Conservation (phyloP, 1,139 yeast species). For the Sugiyamaella xylanicola region DNA sequence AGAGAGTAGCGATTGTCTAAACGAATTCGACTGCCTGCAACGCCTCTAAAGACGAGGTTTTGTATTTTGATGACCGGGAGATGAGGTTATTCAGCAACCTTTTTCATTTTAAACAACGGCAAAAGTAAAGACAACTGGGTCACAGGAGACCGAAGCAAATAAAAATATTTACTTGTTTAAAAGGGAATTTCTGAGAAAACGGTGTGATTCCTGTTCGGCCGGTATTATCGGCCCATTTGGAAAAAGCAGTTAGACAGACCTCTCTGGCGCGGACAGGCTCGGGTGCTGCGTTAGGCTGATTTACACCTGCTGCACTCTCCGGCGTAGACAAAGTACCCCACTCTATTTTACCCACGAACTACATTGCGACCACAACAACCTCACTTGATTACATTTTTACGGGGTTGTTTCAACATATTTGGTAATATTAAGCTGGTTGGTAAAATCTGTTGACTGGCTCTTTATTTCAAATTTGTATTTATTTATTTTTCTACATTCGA, state of each 20-base stretch:
- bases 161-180: too few species aligned
- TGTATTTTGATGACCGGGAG: neutral
- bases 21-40: neutral
- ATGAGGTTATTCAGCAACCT: neutral
- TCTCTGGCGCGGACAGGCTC: neutral
- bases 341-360: neutral
- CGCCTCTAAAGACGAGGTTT: neutral
- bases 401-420: neutral
- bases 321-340: conserved; percentile 1
- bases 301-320: neutral
- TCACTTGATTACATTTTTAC: neutral
- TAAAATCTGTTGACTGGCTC: too few species aligned
- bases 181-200: neutral
- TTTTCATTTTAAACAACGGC: too few species aligned
- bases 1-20: neutral
- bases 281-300: neutral
- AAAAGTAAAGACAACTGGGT: too few species aligned
- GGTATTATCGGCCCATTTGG: neutral
- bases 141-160: too few species aligned
- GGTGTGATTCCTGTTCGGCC: neutral
- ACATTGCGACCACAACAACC: conserved; percentile 1
- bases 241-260: neutral
- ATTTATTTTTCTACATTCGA: too few species aligned
- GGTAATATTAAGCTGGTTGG: neutral
- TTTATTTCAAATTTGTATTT: too few species aligned